Percentiles rank a stretch among this genome's conserved stretches.
Evolutionary conservation across 345 rosid genomes (phyloP).

Genomic region (Euphorbia pulcherrima): DNA sequence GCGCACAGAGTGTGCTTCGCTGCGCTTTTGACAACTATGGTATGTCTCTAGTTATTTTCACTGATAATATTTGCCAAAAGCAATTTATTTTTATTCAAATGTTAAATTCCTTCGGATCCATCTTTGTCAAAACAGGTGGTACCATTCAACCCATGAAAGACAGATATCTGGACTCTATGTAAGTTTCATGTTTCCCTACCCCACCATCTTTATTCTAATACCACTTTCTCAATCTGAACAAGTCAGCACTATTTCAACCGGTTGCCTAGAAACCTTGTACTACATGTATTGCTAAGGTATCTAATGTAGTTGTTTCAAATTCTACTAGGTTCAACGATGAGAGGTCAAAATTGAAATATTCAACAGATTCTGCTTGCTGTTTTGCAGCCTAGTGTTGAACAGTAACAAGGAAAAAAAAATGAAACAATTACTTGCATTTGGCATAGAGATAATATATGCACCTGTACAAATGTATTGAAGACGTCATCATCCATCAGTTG

Average conservation of each 20-base stretch:
- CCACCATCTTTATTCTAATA: neutral
- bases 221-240: neutral
- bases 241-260: neutral
- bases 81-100: neutral
- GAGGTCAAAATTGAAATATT: neutral
- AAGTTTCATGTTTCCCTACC: neutral
- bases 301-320: neutral
- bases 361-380: neutral
- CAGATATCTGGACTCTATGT: neutral
- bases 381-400: neutral
- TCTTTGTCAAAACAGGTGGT: too few species aligned
- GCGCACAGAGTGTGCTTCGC: too few species aligned
- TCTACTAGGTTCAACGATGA: neutral
- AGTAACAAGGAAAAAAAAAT: neutral
- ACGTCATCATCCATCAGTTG: conserved; percentile 68
- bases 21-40: too few species aligned
- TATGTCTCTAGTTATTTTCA: neutral
- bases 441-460: conserved; percentile 19
- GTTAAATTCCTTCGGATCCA: too few species aligned
- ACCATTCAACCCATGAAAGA: too few species aligned
- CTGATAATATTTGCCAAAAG: neutral
- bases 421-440: too few species aligned
- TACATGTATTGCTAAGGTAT: neutral
- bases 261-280: too few species aligned
- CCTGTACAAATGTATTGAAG: conserved; percentile 79